phyloP scores from a whole-genome alignment of 2,329 filamentous ascomycete genomes.

The Stromatinia cepivora region DNA sequence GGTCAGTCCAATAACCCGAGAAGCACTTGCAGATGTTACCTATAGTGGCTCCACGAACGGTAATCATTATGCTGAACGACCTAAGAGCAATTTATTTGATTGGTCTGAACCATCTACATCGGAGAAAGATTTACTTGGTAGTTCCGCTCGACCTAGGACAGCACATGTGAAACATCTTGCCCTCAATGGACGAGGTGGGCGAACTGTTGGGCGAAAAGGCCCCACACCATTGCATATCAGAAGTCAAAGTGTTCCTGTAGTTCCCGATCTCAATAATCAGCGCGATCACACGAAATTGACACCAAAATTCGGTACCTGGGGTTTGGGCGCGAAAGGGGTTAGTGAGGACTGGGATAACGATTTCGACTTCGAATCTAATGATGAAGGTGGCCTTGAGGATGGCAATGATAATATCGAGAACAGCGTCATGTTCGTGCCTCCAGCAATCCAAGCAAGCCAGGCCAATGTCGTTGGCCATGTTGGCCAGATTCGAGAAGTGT shows the following conservation, averaged over 20 bases:
- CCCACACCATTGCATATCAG: slow-evolving; percentile 68
- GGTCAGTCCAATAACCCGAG: slow-evolving; percentile 54
- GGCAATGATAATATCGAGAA: slow-evolving; percentile 44
- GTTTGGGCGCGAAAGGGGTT: slow-evolving; percentile 72
- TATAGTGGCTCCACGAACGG: slow-evolving; percentile 47
- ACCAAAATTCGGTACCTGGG: slow-evolving; percentile 80
- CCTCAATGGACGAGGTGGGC: slow-evolving; percentile 65
- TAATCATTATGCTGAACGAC: slow-evolving; percentile 49
- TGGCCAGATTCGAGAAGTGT: slow-evolving; percentile 79
- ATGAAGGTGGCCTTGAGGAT: slow-evolving; percentile 44
- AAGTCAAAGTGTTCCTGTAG: slow-evolving; percentile 77
- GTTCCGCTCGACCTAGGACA: slow-evolving; percentile 67
- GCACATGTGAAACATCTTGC: slow-evolving; percentile 74
- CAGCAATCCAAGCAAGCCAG: slow-evolving; percentile 77
- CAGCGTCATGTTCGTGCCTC: slow-evolving; percentile 67
- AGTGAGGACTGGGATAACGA: slow-evolving; percentile 91
- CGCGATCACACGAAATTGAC: slow-evolving; percentile 55
- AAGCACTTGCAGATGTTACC: slow-evolving; percentile 55
- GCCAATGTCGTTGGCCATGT: slow-evolving; percentile 81
- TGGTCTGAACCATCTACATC: slow-evolving; percentile 68
- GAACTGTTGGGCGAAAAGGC: slow-evolving; percentile 64
- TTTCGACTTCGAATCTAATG: slow-evolving; percentile 64
- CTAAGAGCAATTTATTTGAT: slow-evolving; percentile 72
- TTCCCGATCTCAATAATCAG: slow-evolving; percentile 58
- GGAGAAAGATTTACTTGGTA: slow-evolving; percentile 62